Conservation (phyloP, 306 rosid genomes). For the Cucumis melo region DNA sequence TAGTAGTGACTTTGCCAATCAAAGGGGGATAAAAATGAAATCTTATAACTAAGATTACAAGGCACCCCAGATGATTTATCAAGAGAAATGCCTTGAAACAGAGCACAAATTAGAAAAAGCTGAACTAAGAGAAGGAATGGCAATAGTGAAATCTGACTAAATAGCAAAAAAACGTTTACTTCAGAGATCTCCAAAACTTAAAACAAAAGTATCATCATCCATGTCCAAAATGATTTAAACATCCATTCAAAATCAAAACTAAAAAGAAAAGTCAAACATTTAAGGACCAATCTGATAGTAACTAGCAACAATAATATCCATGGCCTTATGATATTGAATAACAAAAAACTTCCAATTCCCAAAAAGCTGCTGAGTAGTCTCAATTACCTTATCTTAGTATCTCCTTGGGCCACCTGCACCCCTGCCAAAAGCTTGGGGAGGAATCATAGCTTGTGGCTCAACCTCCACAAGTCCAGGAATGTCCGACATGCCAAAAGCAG, state of each 20-base stretch:
- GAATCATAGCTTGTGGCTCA: conserved; percentile 12
- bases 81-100: neutral
- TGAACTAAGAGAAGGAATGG: neutral
- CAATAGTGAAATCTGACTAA: neutral
- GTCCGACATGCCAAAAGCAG: conserved; percentile 18
- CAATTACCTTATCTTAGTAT: conserved; percentile 15
- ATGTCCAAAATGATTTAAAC: conserved; percentile 5
- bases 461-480: conserved; percentile 22
- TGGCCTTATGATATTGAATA: neutral
- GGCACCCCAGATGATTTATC: neutral
- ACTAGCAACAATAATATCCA: neutral
- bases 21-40: neutral
- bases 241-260: conserved; percentile 5
- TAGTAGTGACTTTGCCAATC: neutral
- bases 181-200: neutral
- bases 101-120: neutral
- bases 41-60: neutral
- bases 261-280: neutral
- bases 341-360: neutral
- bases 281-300: neutral
- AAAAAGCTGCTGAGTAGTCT: neutral
- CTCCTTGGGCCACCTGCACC: conserved; percentile 21
- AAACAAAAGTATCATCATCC: neutral
- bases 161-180: conserved; percentile 4
- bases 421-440: conserved; percentile 16